phyloP scores from a whole-genome alignment of 148 eudicot genomes.

The Polygonum aviculare region DNA sequence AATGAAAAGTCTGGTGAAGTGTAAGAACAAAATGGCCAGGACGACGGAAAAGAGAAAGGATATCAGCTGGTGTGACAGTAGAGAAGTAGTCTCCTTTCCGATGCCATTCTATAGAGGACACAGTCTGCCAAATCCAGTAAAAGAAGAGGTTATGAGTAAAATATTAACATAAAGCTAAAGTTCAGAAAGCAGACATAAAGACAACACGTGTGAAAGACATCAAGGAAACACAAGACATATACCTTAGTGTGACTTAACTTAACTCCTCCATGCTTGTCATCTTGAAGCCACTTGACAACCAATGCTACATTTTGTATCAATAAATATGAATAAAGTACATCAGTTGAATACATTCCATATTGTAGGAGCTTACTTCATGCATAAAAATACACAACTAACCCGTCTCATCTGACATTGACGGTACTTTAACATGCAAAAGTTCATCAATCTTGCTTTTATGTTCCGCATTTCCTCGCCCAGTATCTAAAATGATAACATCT shows the following conservation, averaged over 20 bases:
- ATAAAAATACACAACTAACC: conserved; percentile 33
- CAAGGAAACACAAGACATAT: not conserved
- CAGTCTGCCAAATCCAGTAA: conserved; percentile 48
- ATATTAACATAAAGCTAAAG: not conserved
- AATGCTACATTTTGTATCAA: conserved; percentile 14
- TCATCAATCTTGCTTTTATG: conserved; percentile 50
- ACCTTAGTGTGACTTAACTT: conserved; percentile 86
- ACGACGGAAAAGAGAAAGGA: conserved; percentile 41
- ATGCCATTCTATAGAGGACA: conserved; percentile 92
- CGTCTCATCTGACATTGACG: conserved; percentile 43
- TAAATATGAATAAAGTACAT: not conserved
- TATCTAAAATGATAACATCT: conserved; percentile 60
- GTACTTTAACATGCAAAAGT: conserved; percentile 45
- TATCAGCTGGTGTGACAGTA: conserved; percentile 83
- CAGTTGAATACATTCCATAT: not conserved
- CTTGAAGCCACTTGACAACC: conserved; percentile 59
- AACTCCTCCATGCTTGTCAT: conserved; percentile 62
- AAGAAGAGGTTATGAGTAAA: conserved; percentile 3
- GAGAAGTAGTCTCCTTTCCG: conserved; percentile 97
- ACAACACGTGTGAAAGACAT: not conserved
- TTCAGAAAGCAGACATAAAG: not conserved
- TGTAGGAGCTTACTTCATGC: not conserved
- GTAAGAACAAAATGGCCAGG: not conserved
- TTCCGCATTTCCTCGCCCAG: conserved; percentile 68
- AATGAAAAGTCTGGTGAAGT: not conserved